These are phyloP conservation scores for Colletotrichum plurivorum DNA, from an alignment of 2,329 filamentous ascomycete species.

Conservation along the genomic window DNA sequence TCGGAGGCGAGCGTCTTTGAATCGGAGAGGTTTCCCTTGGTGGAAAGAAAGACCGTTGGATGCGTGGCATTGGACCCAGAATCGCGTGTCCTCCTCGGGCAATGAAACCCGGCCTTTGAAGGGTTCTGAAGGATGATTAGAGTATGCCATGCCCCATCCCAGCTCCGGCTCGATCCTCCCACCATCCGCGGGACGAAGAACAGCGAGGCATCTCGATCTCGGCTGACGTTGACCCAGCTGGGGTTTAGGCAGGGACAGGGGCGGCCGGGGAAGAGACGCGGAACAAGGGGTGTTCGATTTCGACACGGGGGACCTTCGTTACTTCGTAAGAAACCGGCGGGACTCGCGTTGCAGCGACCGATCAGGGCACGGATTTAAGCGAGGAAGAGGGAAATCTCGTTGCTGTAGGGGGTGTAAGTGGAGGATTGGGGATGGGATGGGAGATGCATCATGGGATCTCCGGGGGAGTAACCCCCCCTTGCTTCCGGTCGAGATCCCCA, in stretches of 20 bases:
- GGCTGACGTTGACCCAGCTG: background rate
- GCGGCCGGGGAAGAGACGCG: slow-evolving; percentile 15
- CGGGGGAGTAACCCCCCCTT: slow-evolving; percentile 9
- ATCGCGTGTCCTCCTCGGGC: background rate
- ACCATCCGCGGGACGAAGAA: background rate
- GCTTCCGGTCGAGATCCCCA: slow-evolving; percentile 6
- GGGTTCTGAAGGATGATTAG: slow-evolving; percentile 20
- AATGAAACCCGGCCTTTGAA: background rate
- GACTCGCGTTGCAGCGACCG: background rate
- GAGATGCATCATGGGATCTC: slow-evolving; percentile 7
- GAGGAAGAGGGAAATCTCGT: background rate
- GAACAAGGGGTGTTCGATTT: slow-evolving; percentile 9
- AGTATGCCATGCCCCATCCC: background rate
- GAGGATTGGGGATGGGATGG: background rate
- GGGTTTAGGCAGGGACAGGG: slow-evolving; percentile 5
- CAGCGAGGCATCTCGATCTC: background rate
- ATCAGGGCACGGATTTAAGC: background rate
- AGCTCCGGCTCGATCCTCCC: background rate
- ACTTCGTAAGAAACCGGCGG: background rate
- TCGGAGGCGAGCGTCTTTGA: background rate
- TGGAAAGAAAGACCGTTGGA: slow-evolving; percentile 20
- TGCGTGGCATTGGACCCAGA: slow-evolving; percentile 17
- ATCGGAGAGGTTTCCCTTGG: background rate
- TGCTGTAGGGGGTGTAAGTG: background rate
- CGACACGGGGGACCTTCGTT: background rate